phyloP scores from a whole-genome alignment of 805 yeast species.

The Metschnikowia similis region DNA sequence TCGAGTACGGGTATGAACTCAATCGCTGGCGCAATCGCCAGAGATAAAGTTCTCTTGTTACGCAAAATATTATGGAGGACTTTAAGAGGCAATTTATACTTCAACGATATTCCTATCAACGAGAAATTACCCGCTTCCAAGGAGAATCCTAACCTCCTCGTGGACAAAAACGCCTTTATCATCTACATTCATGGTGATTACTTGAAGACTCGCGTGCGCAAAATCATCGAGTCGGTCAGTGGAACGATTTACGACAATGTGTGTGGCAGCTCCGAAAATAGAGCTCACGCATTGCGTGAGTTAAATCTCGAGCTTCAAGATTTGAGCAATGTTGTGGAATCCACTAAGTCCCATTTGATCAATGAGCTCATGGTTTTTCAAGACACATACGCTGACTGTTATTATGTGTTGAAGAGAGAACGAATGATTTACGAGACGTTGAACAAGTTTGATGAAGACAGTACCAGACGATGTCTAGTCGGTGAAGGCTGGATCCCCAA shows the following conservation, averaged over 20 bases:
- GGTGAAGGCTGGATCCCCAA: slow-evolving; percentile 76
- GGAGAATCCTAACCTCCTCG: slow-evolving; percentile 19
- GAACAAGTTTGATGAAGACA: slow-evolving; percentile 66
- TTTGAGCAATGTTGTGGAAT: slow-evolving; percentile 28
- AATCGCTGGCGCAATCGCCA: slow-evolving; percentile 33
- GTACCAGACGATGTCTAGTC: slow-evolving; percentile 58
- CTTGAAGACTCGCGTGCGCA: slow-evolving; percentile 30
- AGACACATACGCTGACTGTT: slow-evolving; percentile 30
- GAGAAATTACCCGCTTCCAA: slow-evolving; percentile 11
- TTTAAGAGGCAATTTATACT: slow-evolving; percentile 38
- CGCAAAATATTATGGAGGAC: slow-evolving; percentile 42
- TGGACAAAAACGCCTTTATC: slow-evolving; percentile 34
- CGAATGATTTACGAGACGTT: slow-evolving; percentile 54
- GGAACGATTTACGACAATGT: slow-evolving; percentile 36
- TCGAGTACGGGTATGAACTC: slow-evolving; percentile 26
- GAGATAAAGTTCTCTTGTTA: slow-evolving; percentile 34
- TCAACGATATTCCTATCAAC: slow-evolving; percentile 35
- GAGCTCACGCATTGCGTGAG: slow-evolving; percentile 26
- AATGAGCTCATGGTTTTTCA: slow-evolving; percentile 36
- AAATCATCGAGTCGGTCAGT: slow-evolving; percentile 36
- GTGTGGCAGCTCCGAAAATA: slow-evolving; percentile 24
- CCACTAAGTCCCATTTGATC: slow-evolving; percentile 33
- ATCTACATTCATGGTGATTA: slow-evolving; percentile 40
- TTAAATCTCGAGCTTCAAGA: slow-evolving; percentile 32
- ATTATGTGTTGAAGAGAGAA: slow-evolving; percentile 45